Evolutionary conservation across 106 monocot species (phyloP), one percentile per base, ranked within the genome.

Genomic region (Apostasia ramifera): DNA sequence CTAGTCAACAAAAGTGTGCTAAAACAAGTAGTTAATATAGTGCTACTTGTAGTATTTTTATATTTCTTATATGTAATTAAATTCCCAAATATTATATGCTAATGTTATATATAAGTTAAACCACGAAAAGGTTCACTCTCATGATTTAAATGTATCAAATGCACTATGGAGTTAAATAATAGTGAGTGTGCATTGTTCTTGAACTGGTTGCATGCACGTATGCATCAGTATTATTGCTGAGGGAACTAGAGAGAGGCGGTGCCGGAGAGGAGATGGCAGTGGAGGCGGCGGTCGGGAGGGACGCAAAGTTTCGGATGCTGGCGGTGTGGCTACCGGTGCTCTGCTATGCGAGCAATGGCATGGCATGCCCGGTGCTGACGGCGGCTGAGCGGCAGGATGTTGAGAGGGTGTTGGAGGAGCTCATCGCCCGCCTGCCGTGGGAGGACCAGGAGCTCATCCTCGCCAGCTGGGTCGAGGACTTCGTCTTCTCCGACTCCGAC

Each of bases 361-460:
- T 73, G 45, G 60, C 77, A 4, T 45, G 63, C 40, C 86, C 86
- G 0, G 86, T 77, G 57, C 78, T 86, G 69, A 61, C 70, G 5
- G 79, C 72, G 46, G 13, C 11, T 45, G 76, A 79, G 76, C 63
- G 73, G 61, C 63, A 63, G 63, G 82, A 86, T 69, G 48, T 69
- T 71, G 79, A 86, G 62, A 63, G 47, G 63, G 69, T 58, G 57
- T 1, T 79, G 42, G 79, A 76, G 53, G 82, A 81, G 3, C 68
- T 86, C 7, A 76, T 86, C 39, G 47, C 56, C 4, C 64, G 61
- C 6, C 55, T 86, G 44, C 82, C 86, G 4, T 59, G 41, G 39
- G 86, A 82, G 3, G 79, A 86, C 52, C 86, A 86, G 73, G 86
- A 86, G 69, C 59, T 79, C 40, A 74, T 86, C 2, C 71, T 86